Conservation (phyloP, 352 stramenopile genomes). For the Globisporangium polare region DNA sequence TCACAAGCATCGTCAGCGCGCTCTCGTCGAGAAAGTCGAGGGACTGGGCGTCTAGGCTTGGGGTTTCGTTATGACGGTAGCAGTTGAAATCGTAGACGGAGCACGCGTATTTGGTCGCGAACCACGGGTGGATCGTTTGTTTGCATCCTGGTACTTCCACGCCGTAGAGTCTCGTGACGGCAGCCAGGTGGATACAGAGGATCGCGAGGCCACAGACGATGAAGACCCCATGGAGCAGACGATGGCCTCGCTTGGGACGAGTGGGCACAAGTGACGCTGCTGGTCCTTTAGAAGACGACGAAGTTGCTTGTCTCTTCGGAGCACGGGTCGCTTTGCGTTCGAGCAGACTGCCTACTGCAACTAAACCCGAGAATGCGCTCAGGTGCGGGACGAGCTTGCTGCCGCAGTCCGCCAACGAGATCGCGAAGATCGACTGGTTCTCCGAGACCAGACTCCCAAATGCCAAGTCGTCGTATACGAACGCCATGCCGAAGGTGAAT, state of each 20-base stretch:
- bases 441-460: constrained; percentile 45
- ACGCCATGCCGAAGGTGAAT: constrained; percentile 26
- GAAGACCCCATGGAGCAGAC: not conserved
- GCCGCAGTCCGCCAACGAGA: constrained; percentile 5
- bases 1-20: constrained; percentile 13
- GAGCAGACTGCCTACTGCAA: constrained; percentile 21
- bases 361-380: constrained; percentile 25
- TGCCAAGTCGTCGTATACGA: constrained; percentile 38
- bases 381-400: constrained; percentile 11
- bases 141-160: constrained; percentile 17
- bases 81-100: constrained; percentile 24
- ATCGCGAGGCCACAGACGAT: not conserved
- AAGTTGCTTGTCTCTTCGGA: not conserved
- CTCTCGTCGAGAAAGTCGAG: constrained; percentile 18
- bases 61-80: constrained; percentile 12
- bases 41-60: not conserved
- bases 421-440: constrained; percentile 15
- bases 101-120: constrained; percentile 26
- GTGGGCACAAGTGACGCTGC: not conserved
- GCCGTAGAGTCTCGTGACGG: not conserved
- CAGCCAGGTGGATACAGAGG: not conserved
- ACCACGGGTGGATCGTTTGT: constrained; percentile 34
- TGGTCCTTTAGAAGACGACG: not conserved
- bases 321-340: not conserved
- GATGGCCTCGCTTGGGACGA: not conserved